These are phyloP conservation scores for Corchorus olitorius DNA, from an alignment of 345 rosid genomes.

Conservation along the genomic window DNA sequence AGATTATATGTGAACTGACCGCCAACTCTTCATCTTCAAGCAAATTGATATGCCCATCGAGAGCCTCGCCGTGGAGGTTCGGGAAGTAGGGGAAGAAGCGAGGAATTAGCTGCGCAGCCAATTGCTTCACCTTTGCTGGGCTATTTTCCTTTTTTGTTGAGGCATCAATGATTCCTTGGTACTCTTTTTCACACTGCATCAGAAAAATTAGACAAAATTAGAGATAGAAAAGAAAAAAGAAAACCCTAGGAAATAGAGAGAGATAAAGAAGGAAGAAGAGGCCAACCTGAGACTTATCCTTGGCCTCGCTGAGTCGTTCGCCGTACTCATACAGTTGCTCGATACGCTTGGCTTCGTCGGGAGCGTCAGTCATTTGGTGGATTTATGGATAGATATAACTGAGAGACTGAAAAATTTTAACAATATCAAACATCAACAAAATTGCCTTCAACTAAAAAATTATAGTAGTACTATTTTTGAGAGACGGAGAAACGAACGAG, in stretches of 20 bases:
- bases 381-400: conserved; percentile 25
- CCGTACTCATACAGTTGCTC: conserved; percentile 98
- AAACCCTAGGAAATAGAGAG: conserved; percentile 30
- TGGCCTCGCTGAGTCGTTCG: conserved; percentile 88
- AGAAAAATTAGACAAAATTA: not conserved
- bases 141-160: conserved; percentile 41
- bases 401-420: conserved; percentile 38
- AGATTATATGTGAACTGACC: conserved; percentile 42
- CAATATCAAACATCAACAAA: conserved; percentile 18
- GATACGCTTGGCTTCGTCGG: conserved; percentile 75
- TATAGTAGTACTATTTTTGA: not conserved
- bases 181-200: conserved; percentile 75
- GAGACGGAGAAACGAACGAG: not conserved
- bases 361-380: conserved; percentile 58
- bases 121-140: conserved; percentile 80
- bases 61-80: conserved; percentile 60
- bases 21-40: conserved; percentile 93
- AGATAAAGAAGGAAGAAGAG: not conserved
- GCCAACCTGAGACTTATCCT: conserved; percentile 89
- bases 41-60: conserved; percentile 80
- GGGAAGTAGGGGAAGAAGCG: conserved; percentile 99
- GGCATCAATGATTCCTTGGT: conserved; percentile 80
- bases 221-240: not conserved
- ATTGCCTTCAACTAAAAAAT: not conserved
- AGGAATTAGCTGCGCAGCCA: conserved; percentile 97